phyloP scores from a whole-genome alignment of 352 stramenopile species.

The Phytophthora europaea region DNA sequence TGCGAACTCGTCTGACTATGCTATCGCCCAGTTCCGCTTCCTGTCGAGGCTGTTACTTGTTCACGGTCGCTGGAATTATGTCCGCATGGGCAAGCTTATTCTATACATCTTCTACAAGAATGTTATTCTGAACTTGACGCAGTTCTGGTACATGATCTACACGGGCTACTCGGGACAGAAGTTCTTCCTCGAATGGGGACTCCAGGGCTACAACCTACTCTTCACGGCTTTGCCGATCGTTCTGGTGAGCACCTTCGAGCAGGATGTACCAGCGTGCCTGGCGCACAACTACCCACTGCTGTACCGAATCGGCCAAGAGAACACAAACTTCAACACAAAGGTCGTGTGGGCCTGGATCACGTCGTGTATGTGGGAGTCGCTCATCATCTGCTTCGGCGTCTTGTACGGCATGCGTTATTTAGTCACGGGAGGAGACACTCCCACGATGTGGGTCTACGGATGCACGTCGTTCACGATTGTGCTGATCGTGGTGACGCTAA shows the following conservation, averaged over 20 bases:
- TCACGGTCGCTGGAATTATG: conserved; percentile 95
- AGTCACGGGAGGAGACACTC: conserved; percentile 85
- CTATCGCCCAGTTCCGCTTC: conserved; percentile 96
- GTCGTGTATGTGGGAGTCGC: conserved; percentile 85
- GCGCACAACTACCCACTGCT: conserved; percentile 80
- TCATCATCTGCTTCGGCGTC: conserved; percentile 87
- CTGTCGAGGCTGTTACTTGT: conserved; percentile 92
- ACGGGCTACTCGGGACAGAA: conserved; percentile 91
- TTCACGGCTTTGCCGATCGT: conserved; percentile 91
- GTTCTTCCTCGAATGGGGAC: conserved; percentile 87
- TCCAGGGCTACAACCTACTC: conserved; percentile 91
- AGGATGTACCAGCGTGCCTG: conserved; percentile 81
- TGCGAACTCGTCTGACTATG: conserved; percentile 95
- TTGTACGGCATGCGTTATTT: conserved; percentile 88
- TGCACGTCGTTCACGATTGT: conserved; percentile 95
- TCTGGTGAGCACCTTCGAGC: conserved; percentile 85
- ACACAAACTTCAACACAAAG: conserved; percentile 88
- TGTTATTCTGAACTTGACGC: conserved; percentile 95
- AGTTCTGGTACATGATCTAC: conserved; percentile 96
- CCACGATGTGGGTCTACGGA: conserved; percentile 95
- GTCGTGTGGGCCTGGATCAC: conserved; percentile 87
- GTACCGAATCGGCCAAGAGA: conserved; percentile 88
- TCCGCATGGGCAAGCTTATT: conserved; percentile 94
- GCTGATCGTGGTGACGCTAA: conserved; percentile 96
- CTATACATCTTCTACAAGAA: conserved; percentile 98